Percentiles rank a stretch among this genome's conserved stretches.
Evolutionary conservation across 2,329 filamentous ascomycete species (phyloP).

Genomic region (Anisogramma anomala): DNA sequence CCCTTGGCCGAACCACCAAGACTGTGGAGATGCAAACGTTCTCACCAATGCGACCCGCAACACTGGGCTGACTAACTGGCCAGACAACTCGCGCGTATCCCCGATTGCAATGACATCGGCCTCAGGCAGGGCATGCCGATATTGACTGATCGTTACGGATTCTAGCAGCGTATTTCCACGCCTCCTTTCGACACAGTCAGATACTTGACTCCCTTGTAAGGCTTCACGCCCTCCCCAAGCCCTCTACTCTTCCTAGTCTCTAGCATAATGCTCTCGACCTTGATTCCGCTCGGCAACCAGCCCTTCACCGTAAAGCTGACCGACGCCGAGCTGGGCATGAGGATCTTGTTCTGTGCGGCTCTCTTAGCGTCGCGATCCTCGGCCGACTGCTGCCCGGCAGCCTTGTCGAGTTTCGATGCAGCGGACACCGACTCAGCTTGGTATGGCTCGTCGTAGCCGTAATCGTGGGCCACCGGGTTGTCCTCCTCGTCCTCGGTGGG

Average conservation of each 20-base stretch:
- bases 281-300: conserved; percentile 56
- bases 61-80: too few relatives aligned
- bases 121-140: too few relatives aligned
- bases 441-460: conserved; percentile 45
- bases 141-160: too few relatives aligned
- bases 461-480: conserved; percentile 35
- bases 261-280: conserved; percentile 55
- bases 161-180: conserved; percentile 51
- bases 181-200: conserved; percentile 61
- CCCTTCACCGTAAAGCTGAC: conserved; percentile 62
- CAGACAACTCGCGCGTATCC: too few relatives aligned
- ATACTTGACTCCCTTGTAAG: conserved; percentile 98
- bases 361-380: conserved; percentile 43
- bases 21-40: too few relatives aligned
- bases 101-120: too few relatives aligned
- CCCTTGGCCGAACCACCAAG: too few relatives aligned
- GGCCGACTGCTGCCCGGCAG: conserved; percentile 20
- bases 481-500: conserved; percentile 38
- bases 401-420: conserved; percentile 25
- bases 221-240: conserved; percentile 76
- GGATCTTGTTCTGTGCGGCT: conserved; percentile 56
- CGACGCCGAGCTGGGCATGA: conserved; percentile 70
- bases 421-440: conserved; percentile 31
- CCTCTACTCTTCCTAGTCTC: conserved; percentile 74
- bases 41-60: too few relatives aligned